Conservation (phyloP, 108 stramenopile genomes). For the Phaeodactylum tricornutum region DNA sequence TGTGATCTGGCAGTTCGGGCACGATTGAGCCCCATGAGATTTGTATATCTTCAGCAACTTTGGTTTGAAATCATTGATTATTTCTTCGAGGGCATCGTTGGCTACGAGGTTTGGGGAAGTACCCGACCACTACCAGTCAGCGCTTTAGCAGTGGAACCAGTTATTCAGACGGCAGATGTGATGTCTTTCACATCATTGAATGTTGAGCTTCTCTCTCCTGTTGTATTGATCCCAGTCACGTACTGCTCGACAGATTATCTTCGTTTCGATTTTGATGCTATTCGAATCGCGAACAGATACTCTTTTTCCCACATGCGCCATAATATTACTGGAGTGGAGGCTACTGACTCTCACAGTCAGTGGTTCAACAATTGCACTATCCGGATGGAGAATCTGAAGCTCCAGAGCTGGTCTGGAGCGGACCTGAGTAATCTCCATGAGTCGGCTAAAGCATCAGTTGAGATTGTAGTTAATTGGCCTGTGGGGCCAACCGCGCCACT, state of each 20-base stretch:
- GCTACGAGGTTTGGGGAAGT: slow-evolving; percentile 58
- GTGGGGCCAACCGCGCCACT: slow-evolving; percentile 37
- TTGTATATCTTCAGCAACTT: slow-evolving; percentile 67
- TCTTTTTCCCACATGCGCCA: slow-evolving; percentile 7
- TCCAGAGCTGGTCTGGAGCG: slow-evolving; percentile 28
- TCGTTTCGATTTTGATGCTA: slow-evolving; percentile 18
- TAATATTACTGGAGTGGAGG: no score
- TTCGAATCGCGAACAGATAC: slow-evolving; percentile 31
- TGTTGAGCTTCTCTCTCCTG: slow-evolving; percentile 48
- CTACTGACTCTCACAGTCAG: slow-evolving; percentile 11
- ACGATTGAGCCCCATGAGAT: slow-evolving; percentile 52
- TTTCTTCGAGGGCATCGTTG: slow-evolving; percentile 68
- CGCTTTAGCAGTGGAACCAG: background rate
- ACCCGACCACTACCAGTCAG: slow-evolving; percentile 5
- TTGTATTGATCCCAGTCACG: slow-evolving; percentile 53
- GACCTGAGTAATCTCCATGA: slow-evolving; percentile 14
- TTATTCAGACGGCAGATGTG: slow-evolving; percentile 29
- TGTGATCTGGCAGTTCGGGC: slow-evolving; percentile 36
- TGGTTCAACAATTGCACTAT: slow-evolving; percentile 55
- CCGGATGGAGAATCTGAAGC: slow-evolving; percentile 10
- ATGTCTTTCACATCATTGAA: slow-evolving; percentile 40
- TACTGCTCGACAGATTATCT: slow-evolving; percentile 54
- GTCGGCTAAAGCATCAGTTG: slow-evolving; percentile 8
- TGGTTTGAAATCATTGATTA: slow-evolving; percentile 78
- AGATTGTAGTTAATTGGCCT: slow-evolving; percentile 45